phyloP scores from a whole-genome alignment of 352 stramenopile genomes.

The Phytophthora citrophthora region DNA sequence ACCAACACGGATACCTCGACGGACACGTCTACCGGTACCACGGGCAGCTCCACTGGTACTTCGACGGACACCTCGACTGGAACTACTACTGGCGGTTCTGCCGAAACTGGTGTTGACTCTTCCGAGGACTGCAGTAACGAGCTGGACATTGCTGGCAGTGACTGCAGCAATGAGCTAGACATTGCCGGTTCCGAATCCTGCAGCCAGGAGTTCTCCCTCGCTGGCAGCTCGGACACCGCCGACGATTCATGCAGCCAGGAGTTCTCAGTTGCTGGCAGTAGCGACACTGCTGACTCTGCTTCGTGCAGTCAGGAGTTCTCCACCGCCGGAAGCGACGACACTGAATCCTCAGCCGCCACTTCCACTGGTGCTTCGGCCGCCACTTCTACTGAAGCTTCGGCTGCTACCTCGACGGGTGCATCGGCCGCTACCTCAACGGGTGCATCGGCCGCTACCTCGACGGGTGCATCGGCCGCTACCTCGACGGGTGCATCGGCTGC shows the following conservation, averaged over 20 bases:
- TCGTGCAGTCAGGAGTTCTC: conserved; percentile 37
- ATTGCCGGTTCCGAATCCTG: conserved; percentile 43
- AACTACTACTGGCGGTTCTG: neutral
- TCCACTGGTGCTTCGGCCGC: neutral
- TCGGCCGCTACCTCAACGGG: conserved; percentile 3
- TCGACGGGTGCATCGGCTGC: conserved; percentile 7
- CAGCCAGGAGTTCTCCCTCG: conserved; percentile 36
- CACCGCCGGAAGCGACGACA: conserved; percentile 25
- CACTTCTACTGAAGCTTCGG: conserved; percentile 1
- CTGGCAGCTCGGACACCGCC: conserved; percentile 25
- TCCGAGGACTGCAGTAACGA: conserved; percentile 11
- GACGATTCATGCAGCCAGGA: conserved; percentile 37
- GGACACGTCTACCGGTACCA: neutral
- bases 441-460: neutral
- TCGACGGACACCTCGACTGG: conserved; percentile 20
- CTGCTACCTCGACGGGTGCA: neutral
- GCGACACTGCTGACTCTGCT: conserved; percentile 9
- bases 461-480: neutral
- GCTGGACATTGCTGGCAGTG: conserved; percentile 26
- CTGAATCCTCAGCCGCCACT: conserved; percentile 8
- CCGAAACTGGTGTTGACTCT: conserved; percentile 27
- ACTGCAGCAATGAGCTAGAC: conserved; percentile 31
- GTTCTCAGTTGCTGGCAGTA: conserved; percentile 38
- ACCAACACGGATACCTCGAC: conserved; percentile 1
- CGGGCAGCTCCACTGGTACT: conserved; percentile 8